phyloP scores from a whole-genome alignment of 352 stramenopile genomes.

The Phytophthora fragariaefolia region DNA sequence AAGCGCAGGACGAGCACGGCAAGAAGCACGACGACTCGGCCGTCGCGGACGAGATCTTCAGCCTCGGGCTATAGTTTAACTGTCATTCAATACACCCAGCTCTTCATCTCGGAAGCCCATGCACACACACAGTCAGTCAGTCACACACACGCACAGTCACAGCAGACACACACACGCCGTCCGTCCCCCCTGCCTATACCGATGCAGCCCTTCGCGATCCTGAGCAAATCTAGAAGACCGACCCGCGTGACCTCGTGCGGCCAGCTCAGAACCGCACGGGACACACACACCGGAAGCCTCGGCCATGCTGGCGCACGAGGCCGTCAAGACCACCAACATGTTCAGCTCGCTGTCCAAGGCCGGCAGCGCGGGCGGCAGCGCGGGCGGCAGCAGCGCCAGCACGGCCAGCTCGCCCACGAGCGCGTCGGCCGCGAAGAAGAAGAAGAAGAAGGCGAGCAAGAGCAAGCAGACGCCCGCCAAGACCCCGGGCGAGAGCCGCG shows the following conservation, averaged over 20 bases:
- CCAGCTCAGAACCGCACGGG: constrained; percentile 17
- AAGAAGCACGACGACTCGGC: constrained; percentile 13
- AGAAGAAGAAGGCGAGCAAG: constrained; percentile 43
- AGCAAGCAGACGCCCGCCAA: constrained; percentile 10
- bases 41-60: constrained; percentile 90
- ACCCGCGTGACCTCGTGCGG: neutral
- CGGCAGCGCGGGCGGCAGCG: constrained; percentile 32
- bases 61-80: constrained; percentile 67
- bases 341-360: constrained; percentile 43
- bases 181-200: neutral
- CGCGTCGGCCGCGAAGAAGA: constrained; percentile 32
- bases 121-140: too few relatives aligned
- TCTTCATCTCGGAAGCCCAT: neutral
- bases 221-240: constrained; percentile 31
- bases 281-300: neutral
- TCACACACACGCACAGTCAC: too few relatives aligned
- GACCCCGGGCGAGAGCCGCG: constrained; percentile 3
- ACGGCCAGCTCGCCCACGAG: constrained; percentile 27
- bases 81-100: constrained; percentile 25
- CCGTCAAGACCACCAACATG: constrained; percentile 48
- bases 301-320: constrained; percentile 36
- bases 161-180: neutral
- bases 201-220: constrained; percentile 16
- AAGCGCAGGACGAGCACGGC: neutral
- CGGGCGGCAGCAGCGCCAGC: constrained; percentile 34